Conservation (phyloP, 2,329 filamentous ascomycete genomes). For the Pseudogymnoascus sp. region DNA sequence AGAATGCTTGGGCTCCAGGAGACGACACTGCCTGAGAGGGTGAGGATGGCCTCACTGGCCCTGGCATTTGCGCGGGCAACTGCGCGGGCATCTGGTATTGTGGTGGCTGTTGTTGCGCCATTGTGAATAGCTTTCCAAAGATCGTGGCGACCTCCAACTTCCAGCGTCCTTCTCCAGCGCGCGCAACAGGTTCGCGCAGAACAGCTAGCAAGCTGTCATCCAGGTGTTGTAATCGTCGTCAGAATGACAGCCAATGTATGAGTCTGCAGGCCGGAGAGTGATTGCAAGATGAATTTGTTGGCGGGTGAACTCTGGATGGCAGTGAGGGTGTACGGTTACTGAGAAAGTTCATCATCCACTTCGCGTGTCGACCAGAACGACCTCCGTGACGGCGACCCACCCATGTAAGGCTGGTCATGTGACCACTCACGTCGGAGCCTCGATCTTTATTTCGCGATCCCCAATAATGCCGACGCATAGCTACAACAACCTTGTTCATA, state of each 20-base stretch:
- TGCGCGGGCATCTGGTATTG: conserved; percentile 17
- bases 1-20: conserved; percentile 49
- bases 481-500: neutral
- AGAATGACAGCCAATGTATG: neutral
- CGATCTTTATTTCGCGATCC: conserved; percentile 6
- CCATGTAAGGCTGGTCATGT: conserved; percentile 2
- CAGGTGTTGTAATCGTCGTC: neutral
- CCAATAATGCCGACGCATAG: neutral
- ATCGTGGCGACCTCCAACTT: conserved; percentile 6
- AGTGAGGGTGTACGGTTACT: neutral
- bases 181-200: neutral
- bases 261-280: neutral
- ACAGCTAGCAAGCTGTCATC: neutral
- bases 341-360: neutral
- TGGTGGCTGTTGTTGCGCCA: conserved; percentile 31
- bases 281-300: neutral
- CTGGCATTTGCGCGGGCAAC: conserved; percentile 27
- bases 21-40: conserved; percentile 56
- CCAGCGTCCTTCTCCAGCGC: neutral
- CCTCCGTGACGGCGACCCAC: neutral
- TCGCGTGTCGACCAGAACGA: neutral
- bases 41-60: conserved; percentile 50
- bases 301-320: neutral
- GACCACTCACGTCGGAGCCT: neutral
- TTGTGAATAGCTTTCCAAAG: conserved; percentile 16